These are phyloP conservation scores for Yarrowia sp. DNA, from an alignment of 805 yeast genomes.

Conservation along the genomic window DNA sequence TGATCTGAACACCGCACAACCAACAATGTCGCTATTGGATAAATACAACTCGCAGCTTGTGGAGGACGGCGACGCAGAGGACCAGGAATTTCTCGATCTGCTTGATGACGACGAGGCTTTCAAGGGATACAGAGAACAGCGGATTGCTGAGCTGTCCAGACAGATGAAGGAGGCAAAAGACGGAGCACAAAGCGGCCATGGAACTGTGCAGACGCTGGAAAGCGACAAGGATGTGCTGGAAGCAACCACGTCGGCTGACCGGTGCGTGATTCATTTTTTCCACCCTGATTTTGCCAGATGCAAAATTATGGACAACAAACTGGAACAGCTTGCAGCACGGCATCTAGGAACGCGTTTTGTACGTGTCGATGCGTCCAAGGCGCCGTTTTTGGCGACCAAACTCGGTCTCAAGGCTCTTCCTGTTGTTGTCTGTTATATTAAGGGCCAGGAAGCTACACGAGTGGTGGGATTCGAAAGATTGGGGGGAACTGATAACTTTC, in stretches of 20 bases:
- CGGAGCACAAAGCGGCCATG: constrained; percentile 54
- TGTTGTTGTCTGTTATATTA: constrained; percentile 64
- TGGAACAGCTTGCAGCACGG: constrained; percentile 58
- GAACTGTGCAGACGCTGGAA: constrained; percentile 53
- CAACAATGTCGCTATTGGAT: constrained; percentile 20
- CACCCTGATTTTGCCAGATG: constrained; percentile 69
- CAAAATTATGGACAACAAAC: constrained; percentile 59
- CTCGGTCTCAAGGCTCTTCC: constrained; percentile 74
- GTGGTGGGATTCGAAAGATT: constrained; percentile 74
- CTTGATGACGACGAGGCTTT: constrained; percentile 60
- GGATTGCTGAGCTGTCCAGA: constrained; percentile 64
- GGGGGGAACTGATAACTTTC: constrained; percentile 57
- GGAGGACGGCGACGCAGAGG: constrained; percentile 42
- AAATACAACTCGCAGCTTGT: constrained; percentile 18
- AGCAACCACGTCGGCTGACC: constrained; percentile 54
- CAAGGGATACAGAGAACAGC: constrained; percentile 63
- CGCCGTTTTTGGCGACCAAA: constrained; percentile 75
- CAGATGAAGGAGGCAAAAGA: constrained; percentile 52
- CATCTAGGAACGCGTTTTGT: constrained; percentile 59
- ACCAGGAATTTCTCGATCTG: constrained; percentile 45
- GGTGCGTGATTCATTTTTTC: constrained; percentile 66
- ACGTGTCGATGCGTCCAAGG: constrained; percentile 64
- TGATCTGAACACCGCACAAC: neutral
- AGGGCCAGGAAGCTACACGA: constrained; percentile 65
- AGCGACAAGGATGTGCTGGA: constrained; percentile 67